Base-by-base conservation (phyloP, 164 flowering plant species). In the Magnolia changhungtana region DNA sequence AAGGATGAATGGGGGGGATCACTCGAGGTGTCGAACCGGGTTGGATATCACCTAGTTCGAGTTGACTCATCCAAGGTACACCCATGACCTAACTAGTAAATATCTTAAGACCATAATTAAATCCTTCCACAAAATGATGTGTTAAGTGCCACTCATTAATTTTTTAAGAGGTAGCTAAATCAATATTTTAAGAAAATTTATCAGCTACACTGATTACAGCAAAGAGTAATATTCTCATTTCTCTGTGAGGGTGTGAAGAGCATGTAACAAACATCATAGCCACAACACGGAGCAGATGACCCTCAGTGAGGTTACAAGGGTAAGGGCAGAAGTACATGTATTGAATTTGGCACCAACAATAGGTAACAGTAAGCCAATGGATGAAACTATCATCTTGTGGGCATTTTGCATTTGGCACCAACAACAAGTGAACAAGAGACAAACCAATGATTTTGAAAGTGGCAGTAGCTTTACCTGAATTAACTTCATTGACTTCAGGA, bases 401-500 rank as follows among this genome's bases (percentile, higher is more conserved):
- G 18, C 45, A 29, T 14, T 10, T 19, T 21, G 24, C 10, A 9
- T 64, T 64, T 64, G 8, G 9, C 18, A n/a, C n/a, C n/a, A n/a
- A n/a, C n/a, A n/a, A n/a, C 29, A 14, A 0, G 50, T 29, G 49
- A 29, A 18, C 8, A 18, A 64, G 27, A 64, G 18, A 7, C 24
- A 19, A 21, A 64, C 24, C 8, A 21, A 20, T 20, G 8, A 64
- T 7, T 8, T 64, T 19, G 10, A 64, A 64, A 67, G 45, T 29
- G 37, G 31, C 11, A 49, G 14, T 6, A n/a, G 13, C 27, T 64
- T 82, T 74, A 85, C 88, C 91, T 67, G 85, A 80, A 76, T 82
- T 72, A 45, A 63, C 51, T 29, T 83, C 74, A 52, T 83, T 81
- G 80, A 18, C 81, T 77, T 82, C 73, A 2, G 85, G 70, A 23